A percentile compares a stretch with the other conserved stretches of the same genome.
Evolutionary conservation across 176 grass and related monocot species (phyloP).

Genomic region (Aegilops tauschii): DNA sequence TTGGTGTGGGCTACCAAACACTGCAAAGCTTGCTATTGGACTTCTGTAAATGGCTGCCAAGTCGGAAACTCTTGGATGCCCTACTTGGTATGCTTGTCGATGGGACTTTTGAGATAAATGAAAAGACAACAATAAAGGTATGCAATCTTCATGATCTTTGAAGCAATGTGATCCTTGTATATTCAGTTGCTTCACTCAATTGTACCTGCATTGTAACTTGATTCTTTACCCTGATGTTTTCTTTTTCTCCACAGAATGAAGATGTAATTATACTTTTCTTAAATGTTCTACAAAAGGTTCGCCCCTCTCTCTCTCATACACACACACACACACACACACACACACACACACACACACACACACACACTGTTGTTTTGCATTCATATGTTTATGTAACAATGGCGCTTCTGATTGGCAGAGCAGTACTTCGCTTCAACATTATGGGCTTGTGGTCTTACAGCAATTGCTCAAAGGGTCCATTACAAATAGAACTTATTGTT

Average conservation of each 20-base stretch:
- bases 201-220: constrained; percentile 20
- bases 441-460: constrained; percentile 83
- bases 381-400: constrained; percentile 41
- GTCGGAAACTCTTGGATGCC: constrained; percentile 65
- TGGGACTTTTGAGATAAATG: constrained; percentile 80
- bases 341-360: no score
- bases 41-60: constrained; percentile 92
- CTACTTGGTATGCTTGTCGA: constrained; percentile 97
- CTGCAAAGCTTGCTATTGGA: constrained; percentile 92
- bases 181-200: constrained; percentile 26
- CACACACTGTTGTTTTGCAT: neutral
- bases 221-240: constrained; percentile 36
- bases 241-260: constrained; percentile 74
- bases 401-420: constrained; percentile 72
- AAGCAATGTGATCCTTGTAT: constrained; percentile 17
- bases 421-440: constrained; percentile 76
- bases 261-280: constrained; percentile 87
- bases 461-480: constrained; percentile 86
- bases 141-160: constrained; percentile 22
- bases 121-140: constrained; percentile 83
- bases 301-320: neutral
- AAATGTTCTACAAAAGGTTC: constrained; percentile 89
- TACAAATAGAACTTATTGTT: constrained; percentile 89
- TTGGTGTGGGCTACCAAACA: constrained; percentile 87
- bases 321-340: neutral